Conservation (phyloP, 345 rosid species). For the Eucalyptus grandis region DNA sequence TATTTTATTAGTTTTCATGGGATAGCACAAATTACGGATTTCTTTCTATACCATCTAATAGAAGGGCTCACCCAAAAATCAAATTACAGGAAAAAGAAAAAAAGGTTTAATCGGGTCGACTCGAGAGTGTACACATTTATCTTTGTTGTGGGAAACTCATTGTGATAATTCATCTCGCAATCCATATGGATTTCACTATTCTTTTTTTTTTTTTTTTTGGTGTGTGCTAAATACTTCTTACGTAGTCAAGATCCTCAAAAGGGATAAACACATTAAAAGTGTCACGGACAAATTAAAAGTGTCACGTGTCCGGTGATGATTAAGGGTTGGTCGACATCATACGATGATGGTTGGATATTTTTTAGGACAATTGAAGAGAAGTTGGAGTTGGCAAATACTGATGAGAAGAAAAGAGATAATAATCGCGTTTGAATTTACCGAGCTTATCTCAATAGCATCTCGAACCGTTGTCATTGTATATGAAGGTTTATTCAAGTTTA, state of each 20-base stretch:
- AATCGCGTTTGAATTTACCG: not conserved
- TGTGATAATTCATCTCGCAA: not conserved
- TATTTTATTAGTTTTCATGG: not conserved
- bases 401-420: not conserved
- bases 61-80: not conserved
- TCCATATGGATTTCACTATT: not conserved
- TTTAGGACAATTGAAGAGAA: not conserved
- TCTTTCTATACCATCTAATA: not conserved
- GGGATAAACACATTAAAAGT: not conserved
- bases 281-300: not conserved
- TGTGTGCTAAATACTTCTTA: not conserved
- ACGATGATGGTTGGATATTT: not conserved
- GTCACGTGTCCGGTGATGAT: not conserved
- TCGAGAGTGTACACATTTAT: not conserved
- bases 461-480: rapidly evolving
- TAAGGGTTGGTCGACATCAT: not conserved
- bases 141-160: not conserved
- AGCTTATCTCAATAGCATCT: not conserved
- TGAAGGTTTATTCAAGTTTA: not conserved
- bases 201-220: no score
- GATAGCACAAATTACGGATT: not conserved
- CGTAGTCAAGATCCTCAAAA: not conserved
- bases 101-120: rapidly evolving
- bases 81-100: not conserved
- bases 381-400: not conserved